Evolutionary conservation across 495 filamentous ascomycete genomes (phyloP), one percentile per base, ranked within the genome.

Genomic region (Thozetella sp.): DNA sequence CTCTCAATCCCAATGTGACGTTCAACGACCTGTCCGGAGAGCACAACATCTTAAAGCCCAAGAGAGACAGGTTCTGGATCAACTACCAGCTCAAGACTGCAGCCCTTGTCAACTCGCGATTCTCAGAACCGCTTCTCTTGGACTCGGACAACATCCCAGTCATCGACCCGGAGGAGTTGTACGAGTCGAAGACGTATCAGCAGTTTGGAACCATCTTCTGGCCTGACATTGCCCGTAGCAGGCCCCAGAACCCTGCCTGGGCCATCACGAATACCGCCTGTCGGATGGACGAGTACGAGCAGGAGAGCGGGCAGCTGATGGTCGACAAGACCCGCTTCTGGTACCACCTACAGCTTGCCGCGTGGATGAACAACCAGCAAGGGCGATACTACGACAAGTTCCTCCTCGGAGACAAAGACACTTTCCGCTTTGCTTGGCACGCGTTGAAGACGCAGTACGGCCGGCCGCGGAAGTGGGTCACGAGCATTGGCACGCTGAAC

Each of bases 171-270:
- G 63, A 43, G 12, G 40, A 20, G 17, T 56, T 72, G 20, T 72
- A 62, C 54, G 69, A 72, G 12, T 64, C 68, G 6, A 25, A 45
- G 19, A 57, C 52, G 2, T 72, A 66, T 60, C 50, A 59, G 15
- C 57, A 70, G 30, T 71, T 54, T 56, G 63, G 61, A 23, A 66
- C 60, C 24, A 27, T 72, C 13, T 70, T 70, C 43, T 72, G 69
- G 69, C 69, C 69, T 22, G 69, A 72, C 53, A 67, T 69, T 56
- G 67, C 67, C 15, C 64, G 67, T 22, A 67, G 65, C 2, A 34
- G 67, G 30, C 61, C 67, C 26, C 61, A 69, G 30, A 67, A 69
- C 56, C 67, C 67, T 2, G 61, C 64, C 20, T 69, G 67, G 67
- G 64, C 67, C 19, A 65, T 69, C 54, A 55, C 57, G 25, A 69